Conservation (phyloP, 225 moss, liverwort and hornwort genomes). For the Marchantia polymorpha region DNA sequence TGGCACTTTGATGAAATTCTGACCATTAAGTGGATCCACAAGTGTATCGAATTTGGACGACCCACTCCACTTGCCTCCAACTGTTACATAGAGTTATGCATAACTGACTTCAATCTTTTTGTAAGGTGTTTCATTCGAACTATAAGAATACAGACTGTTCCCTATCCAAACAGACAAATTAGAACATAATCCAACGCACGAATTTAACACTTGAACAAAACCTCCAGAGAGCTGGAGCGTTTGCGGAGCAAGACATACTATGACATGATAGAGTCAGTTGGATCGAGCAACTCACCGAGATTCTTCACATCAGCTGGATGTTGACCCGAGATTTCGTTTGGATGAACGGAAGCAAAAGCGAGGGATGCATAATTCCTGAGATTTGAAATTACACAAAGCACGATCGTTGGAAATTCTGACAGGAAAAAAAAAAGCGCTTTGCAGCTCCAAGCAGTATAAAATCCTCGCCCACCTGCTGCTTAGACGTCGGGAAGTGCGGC, state of each 20-base stretch:
- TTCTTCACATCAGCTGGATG: conserved; percentile 70
- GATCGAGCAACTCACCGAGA: conserved; percentile 57
- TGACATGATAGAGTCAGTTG: neutral
- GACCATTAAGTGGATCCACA: conserved; percentile 83
- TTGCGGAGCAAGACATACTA: too few species aligned
- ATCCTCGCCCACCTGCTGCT: conserved; percentile 22
- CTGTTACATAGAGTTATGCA: too few species aligned
- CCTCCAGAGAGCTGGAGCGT: neutral
- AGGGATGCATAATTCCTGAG: conserved; percentile 41
- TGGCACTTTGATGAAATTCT: conserved; percentile 77
- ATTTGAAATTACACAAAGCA: neutral
- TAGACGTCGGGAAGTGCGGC: conserved; percentile 13
- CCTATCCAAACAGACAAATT: neutral
- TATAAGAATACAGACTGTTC: neutral
- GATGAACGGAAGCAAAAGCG: conserved; percentile 76
- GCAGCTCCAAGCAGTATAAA: neutral
- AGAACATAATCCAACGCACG: neutral
- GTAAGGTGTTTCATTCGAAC: too few species aligned
- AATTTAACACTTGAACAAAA: neutral
- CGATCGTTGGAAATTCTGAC: neutral
- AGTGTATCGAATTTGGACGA: conserved; percentile 64
- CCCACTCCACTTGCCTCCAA: conserved; percentile 65
- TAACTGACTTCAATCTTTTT: too few species aligned
- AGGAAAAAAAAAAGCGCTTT: neutral
- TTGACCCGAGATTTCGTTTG: conserved; percentile 56